phyloP scores from a whole-genome alignment of 73 alveolate species.

The Paraurostyla sp. region DNA sequence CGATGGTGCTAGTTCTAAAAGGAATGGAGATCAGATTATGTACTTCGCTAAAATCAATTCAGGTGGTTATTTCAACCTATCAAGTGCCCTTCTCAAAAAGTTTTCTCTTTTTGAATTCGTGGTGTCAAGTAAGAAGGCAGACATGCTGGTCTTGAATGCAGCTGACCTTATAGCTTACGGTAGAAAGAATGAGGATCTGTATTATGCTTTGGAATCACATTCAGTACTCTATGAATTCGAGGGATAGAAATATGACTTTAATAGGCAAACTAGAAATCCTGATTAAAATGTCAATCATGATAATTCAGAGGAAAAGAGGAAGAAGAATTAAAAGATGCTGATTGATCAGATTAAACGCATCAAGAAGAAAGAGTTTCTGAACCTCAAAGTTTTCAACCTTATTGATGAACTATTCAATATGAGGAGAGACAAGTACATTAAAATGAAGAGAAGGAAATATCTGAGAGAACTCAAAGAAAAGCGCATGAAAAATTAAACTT shows the following conservation, averaged over 20 bases:
- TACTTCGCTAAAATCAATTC: conserved; percentile 24
- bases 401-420: conserved; percentile 35
- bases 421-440: conserved; percentile 28
- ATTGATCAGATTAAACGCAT: neutral
- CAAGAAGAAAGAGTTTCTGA: neutral
- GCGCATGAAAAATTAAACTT: neutral
- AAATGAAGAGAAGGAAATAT: neutral
- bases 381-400: neutral
- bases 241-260: conserved; percentile 45
- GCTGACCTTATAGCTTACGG: neutral
- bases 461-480: conserved; percentile 10
- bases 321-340: neutral
- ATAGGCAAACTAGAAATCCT: neutral
- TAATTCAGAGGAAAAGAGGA: neutral
- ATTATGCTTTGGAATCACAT: conserved; percentile 47
- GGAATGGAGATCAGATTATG: neutral
- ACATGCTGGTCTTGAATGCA: conserved; percentile 15
- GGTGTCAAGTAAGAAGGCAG: neutral
- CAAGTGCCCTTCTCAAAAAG: conserved; percentile 42
- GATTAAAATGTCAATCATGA: neutral
- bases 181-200: conserved; percentile 27
- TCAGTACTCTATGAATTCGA: conserved; percentile 49
- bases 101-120: conserved; percentile 50
- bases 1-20: neutral
- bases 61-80: conserved; percentile 41